Evolutionary conservation across 2,329 filamentous ascomycete species (phyloP).

Genomic region (Arthrocladium fulminans): DNA sequence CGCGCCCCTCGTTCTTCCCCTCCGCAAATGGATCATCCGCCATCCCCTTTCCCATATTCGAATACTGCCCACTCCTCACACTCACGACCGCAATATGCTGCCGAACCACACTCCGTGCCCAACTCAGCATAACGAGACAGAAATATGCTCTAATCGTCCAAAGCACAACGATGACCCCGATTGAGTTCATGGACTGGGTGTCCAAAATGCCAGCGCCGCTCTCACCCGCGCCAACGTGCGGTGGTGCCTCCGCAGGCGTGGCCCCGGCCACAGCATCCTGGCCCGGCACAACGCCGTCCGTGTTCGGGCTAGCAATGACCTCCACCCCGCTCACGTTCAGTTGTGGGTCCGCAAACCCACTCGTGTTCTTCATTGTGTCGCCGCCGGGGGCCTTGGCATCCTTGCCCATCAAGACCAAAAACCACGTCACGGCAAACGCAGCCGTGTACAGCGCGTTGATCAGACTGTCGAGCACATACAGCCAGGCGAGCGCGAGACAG

Average conservation of each 20-base stretch:
- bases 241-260: slow-evolving; percentile 21
- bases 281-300: slow-evolving; percentile 34
- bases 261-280: slow-evolving; percentile 42
- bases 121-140: slow-evolving; percentile 71
- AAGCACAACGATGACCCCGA: slow-evolving; percentile 64
- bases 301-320: slow-evolving; percentile 41
- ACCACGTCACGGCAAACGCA: slow-evolving; percentile 78
- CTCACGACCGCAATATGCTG: slow-evolving; percentile 51
- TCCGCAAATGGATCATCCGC: slow-evolving; percentile 61
- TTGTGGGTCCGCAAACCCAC: slow-evolving; percentile 57
- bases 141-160: slow-evolving; percentile 76
- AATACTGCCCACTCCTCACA: slow-evolving; percentile 30
- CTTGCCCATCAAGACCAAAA: slow-evolving; percentile 55
- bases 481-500: slow-evolving; percentile 70
- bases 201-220: slow-evolving; percentile 39
- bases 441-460: slow-evolving; percentile 76
- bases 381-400: slow-evolving; percentile 40
- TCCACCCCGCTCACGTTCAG: slow-evolving; percentile 52
- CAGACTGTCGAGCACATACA: slow-evolving; percentile 73
- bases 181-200: slow-evolving; percentile 62
- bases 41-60: slow-evolving; percentile 37
- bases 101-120: slow-evolving; percentile 66
- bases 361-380: slow-evolving; percentile 51
- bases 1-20: slow-evolving; percentile 63
- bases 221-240: slow-evolving; percentile 26